Base-by-base conservation (phyloP, 2,329 filamentous ascomycete genomes). In the Phialophora chinensis region DNA sequence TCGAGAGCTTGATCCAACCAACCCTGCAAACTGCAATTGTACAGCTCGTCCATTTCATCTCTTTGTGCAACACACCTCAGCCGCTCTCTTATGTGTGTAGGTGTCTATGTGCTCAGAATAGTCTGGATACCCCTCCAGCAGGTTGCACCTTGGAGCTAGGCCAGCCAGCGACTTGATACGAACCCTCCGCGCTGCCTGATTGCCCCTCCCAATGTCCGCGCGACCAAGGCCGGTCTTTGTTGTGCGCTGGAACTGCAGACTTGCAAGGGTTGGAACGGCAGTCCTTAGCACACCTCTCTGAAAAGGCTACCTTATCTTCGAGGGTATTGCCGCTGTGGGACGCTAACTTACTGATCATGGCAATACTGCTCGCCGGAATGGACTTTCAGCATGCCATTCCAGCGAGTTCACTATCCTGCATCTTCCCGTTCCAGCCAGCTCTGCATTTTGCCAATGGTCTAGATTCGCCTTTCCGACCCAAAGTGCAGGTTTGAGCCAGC, bases 401-500 rank as follows among this genome's bases (percentile, higher is more conserved):
- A 53, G 25, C 25, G 20, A 23, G 20, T 14, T 25, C 23, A 2
- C n/a, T 27, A 53, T 53, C 23, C 49, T 53, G 23, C 49, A 25
- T 53, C 27, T 20, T 25, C 23, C 14, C 12, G 23, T 29, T 27
- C 23, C 20, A 4, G 49, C 49, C 49, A 29, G 20, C 12, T 27
- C n/a, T 29, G 10, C 49, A 20, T n/a, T 27, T 8, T 53, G 49
- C 49, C 27, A 27, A n/a, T 53, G 49, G 49, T 53, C 23, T 53
- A 42, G 38, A 60, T 44, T 44, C 38, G 7, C 17, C 23, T 52
- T 38, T n/a, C 44, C 38, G 49, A 35, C 25, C 44, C 33, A 44
- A 50, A 50, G n/a, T 25, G 57, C 57, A 60, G 44, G 20, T 60
- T 50, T 60, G 49, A 17, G 44, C 57, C 57, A 49, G 57, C 57